Evolutionary conservation across 257 asterid species (phyloP), one percentile per base, ranked within the genome.

Genomic region (Buddleja alternifolia): DNA sequence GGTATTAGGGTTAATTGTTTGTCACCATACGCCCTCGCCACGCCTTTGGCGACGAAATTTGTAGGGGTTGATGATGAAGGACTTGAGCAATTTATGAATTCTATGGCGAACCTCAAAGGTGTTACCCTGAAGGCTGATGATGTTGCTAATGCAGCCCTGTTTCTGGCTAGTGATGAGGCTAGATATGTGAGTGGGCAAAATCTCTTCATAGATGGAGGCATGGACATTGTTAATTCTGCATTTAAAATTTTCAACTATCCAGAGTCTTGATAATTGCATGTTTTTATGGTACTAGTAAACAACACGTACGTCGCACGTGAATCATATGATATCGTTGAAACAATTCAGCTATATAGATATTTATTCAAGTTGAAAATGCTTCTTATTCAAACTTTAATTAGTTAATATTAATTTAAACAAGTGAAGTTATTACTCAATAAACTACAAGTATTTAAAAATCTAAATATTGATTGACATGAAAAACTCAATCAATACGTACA

Each of bases 161-260:
- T 76, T 57, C 61, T 84, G 10, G 90, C 87, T 0, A 78, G 90
- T 21, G 87, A 86, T 3, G 88, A 86, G n/a, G 80, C 83, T 7
- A 59, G 63, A 34, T 87, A 75, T 59, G 81, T 87, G 21, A 87
- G 88, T 34, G 94, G 90, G 0, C 88, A 78, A 8, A 87, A 87
- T 63, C 50, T 87, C 2, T 77, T 82, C 70, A 24, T 87, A 0
- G 94, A 87, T 47, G 94, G 94, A 0, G 94, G 90, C 0, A 52
- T 80, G 11, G 45, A 79, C n/a, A 67, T 82, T 36, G 16, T 25
- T 50, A 84, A 73, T 71, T 54, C 84, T 1, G 24, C 71, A 15
- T 45, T 66, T 8, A 63, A 73, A 4, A 2, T 74, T 24, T 81
- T 80, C 25, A 36, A 70, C 4, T 73, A 78, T 37, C 81, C 79